phyloP scores from a whole-genome alignment of 2,329 filamentous ascomycete genomes.

The Ophiocordyceps unilateralis region DNA sequence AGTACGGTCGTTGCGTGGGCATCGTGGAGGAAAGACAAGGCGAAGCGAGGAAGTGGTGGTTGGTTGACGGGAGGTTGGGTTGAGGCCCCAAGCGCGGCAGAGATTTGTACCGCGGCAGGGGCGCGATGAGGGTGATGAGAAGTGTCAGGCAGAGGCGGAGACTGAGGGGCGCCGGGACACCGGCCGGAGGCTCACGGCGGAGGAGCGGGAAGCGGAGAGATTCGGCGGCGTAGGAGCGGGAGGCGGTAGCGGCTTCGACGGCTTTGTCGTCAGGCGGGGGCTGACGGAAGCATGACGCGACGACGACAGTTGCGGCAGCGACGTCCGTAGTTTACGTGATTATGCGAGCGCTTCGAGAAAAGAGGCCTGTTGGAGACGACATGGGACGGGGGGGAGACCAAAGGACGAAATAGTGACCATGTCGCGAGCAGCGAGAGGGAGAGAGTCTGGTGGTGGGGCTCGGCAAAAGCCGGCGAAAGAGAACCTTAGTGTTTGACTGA shows the following conservation, averaged over 20 bases:
- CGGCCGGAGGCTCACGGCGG: no score
- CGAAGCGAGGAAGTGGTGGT: neutral
- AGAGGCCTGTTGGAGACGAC: neutral
- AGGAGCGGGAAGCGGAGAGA: neutral
- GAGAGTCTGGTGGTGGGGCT: conserved; percentile 1
- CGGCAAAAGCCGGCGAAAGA: conserved; percentile 9
- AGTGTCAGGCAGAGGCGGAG: neutral
- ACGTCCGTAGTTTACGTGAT: neutral
- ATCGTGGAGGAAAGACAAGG: conserved; percentile 12
- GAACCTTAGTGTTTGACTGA: no score
- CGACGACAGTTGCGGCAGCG: neutral
- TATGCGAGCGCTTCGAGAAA: neutral
- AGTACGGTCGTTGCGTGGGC: conserved; percentile 37
- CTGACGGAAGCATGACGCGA: neutral
- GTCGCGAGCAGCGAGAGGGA: neutral
- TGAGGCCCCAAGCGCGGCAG: neutral
- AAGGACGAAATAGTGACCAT: neutral
- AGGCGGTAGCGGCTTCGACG: neutral
- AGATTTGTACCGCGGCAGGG: neutral
- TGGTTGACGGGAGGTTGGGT: neutral
- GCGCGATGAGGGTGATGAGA: neutral
- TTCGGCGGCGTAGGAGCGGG: neutral
- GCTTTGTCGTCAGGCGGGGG: neutral
- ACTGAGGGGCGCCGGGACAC: no score
- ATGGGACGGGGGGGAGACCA: neutral